Evolutionary conservation across 2,329 filamentous ascomycete genomes (phyloP).

Genomic region (Tolypocladium nubicola): DNA sequence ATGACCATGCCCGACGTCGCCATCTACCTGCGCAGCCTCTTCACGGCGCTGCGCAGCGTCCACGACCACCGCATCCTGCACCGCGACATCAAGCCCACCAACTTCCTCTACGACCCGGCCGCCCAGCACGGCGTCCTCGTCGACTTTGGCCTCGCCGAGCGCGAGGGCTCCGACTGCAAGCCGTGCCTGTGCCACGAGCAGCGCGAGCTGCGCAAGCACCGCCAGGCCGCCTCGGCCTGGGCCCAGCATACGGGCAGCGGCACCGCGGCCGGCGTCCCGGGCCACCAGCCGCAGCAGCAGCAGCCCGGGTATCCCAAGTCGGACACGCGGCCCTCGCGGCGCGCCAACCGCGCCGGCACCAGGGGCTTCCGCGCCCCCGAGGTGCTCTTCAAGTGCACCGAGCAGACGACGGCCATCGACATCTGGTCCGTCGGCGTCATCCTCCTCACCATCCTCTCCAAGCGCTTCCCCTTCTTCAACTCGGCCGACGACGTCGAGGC

Average conservation of each 20-base stretch:
- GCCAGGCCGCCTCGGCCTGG: conserved; percentile 47
- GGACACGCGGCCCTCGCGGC: conserved; percentile 75
- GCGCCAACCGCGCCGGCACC: conserved; percentile 90
- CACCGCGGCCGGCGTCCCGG: not conserved
- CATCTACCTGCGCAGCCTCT: conserved; percentile 80
- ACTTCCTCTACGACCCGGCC: conserved; percentile 84
- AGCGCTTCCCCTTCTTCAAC: conserved; percentile 96
- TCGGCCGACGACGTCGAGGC: conserved; percentile 97
- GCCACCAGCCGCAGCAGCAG: conserved; percentile 27
- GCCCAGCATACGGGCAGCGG: conserved; percentile 23
- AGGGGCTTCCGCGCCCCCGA: conserved; percentile 93
- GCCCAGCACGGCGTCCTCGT: conserved; percentile 80
- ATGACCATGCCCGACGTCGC: conserved; percentile 81
- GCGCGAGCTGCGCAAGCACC: conserved; percentile 48
- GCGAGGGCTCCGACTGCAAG: conserved; percentile 64
- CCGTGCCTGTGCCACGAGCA: conserved; percentile 72
- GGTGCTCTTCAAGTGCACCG: conserved; percentile 92
- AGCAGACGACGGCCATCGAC: conserved; percentile 88
- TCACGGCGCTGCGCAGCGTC: conserved; percentile 73
- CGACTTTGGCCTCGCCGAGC: conserved; percentile 96
- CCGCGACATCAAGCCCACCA: conserved; percentile 94
- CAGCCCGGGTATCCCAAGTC: conserved; percentile 74
- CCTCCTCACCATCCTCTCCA: conserved; percentile 82
- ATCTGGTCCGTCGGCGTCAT: conserved; percentile 98
- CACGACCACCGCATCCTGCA: conserved; percentile 82